phyloP scores from a whole-genome alignment of 139 green algal species.

The Chlamydomonas asymmetrica region DNA sequence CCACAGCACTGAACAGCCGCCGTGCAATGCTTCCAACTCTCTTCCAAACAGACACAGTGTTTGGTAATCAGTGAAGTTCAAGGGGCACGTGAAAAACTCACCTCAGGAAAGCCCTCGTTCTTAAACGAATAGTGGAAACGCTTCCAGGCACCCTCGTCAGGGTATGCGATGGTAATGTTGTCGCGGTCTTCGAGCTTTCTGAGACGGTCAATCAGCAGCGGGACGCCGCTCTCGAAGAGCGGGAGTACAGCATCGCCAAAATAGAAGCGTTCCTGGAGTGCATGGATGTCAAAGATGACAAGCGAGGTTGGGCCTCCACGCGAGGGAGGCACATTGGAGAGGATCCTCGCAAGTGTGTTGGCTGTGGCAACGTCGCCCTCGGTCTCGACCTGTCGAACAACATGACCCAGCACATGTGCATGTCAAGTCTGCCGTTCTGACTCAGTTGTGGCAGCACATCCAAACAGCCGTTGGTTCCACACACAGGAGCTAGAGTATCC shows the following conservation, averaged over 20 bases:
- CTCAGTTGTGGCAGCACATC: no score
- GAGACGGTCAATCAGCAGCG: conserved; percentile 82
- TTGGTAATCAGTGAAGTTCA: neutral
- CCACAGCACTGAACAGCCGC: no score
- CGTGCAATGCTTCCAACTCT: no score
- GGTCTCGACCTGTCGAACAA: conserved; percentile 68
- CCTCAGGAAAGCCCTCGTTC: conserved; percentile 79
- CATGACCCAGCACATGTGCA: no score
- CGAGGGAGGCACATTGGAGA: conserved; percentile 93
- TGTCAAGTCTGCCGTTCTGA: no score
- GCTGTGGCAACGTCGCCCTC: conserved; percentile 94
- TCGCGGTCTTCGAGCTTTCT: conserved; percentile 73
- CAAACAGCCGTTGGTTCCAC: neutral
- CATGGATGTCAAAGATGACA: conserved; percentile 99
- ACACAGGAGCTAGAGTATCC: no score
- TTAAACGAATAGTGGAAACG: conserved; percentile 96
- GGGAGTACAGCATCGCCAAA: conserved; percentile 97
- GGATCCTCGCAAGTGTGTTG: conserved; percentile 93
- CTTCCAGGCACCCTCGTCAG: conserved; percentile 98
- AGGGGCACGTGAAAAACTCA: conserved; percentile 19
- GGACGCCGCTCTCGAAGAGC: conserved; percentile 94
- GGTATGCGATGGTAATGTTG: conserved; percentile 94
- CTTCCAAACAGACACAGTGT: no score
- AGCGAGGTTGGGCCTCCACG: conserved; percentile 89
- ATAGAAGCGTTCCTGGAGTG: conserved; percentile 98